Evolutionary conservation across 2,329 filamentous ascomycete species (phyloP).

Genomic region (Talaromyces piceae): DNA sequence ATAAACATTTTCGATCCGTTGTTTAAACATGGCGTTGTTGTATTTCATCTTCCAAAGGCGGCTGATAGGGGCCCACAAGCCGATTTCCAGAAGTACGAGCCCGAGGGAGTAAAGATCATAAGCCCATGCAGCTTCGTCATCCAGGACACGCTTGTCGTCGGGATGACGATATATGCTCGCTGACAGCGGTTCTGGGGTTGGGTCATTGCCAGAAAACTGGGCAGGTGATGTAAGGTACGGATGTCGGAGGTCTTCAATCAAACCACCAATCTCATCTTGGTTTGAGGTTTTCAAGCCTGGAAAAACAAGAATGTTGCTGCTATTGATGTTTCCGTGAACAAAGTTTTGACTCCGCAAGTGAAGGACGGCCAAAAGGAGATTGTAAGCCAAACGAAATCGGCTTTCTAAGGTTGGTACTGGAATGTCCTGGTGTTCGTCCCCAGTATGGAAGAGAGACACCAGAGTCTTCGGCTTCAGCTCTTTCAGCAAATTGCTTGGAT

Average conservation of each 20-base stretch:
- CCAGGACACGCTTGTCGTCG: conserved; percentile 34
- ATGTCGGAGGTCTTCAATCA: conserved; percentile 42
- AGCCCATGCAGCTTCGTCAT: conserved; percentile 34
- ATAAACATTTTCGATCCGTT: conserved; percentile 56
- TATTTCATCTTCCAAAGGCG: conserved; percentile 60
- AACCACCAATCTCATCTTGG: conserved; percentile 26
- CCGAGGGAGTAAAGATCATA: conserved; percentile 57
- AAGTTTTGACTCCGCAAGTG: conserved; percentile 50
- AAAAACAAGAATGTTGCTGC: conserved; percentile 56
- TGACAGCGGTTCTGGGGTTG: conserved; percentile 36
- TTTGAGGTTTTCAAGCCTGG: conserved; percentile 28
- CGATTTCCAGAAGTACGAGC: conserved; percentile 55
- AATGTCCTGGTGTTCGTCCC: conserved; percentile 33
- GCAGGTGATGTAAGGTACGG: conserved; percentile 55
- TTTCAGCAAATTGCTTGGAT: conserved; percentile 30
- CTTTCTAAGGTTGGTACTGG: conserved; percentile 52
- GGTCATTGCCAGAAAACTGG: conserved; percentile 49
- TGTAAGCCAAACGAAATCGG: conserved; percentile 54
- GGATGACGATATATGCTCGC: conserved; percentile 57
- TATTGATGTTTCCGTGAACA: conserved; percentile 58
- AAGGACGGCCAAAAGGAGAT: conserved; percentile 49
- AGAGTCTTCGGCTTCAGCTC: conserved; percentile 34
- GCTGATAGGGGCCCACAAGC: conserved; percentile 55
- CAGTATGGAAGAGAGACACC: conserved; percentile 36
- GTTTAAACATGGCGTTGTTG: conserved; percentile 54